These are phyloP conservation scores for Parascedosporium putredinis DNA, from an alignment of 2,329 filamentous ascomycete species.

Conservation along the genomic window DNA sequence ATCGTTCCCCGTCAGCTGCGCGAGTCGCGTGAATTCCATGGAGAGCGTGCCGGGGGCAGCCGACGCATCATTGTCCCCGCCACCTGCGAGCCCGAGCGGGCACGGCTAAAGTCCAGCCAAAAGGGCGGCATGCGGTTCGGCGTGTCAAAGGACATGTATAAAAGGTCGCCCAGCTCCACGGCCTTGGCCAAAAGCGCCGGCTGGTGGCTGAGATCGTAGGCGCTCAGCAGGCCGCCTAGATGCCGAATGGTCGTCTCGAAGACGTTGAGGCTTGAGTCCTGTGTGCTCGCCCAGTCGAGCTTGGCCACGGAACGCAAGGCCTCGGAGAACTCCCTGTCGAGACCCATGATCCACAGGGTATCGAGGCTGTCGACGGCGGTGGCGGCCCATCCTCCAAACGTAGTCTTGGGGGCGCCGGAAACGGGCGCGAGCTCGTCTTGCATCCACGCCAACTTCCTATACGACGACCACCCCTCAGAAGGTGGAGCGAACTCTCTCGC, in stretches of 20 bases:
- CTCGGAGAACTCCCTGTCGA: constrained; percentile 43
- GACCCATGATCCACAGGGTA: constrained; percentile 52
- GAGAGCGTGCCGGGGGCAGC: constrained; percentile 42
- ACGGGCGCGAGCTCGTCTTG: constrained; percentile 41
- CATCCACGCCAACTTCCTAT: constrained; percentile 41
- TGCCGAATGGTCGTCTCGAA: constrained; percentile 67
- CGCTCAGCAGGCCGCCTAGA: constrained; percentile 56
- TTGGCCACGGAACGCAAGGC: constrained; percentile 36
- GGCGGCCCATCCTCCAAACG: constrained; percentile 45
- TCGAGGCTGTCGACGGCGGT: constrained; percentile 51
- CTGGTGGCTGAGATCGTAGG: constrained; percentile 54
- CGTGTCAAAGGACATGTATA: constrained; percentile 59
- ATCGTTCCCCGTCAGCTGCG: constrained; percentile 49
- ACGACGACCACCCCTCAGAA: constrained; percentile 38
- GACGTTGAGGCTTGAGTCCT: constrained; percentile 30
- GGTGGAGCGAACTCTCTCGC: constrained; percentile 27
- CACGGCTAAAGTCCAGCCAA: constrained; percentile 32
- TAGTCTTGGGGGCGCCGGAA: constrained; percentile 32
- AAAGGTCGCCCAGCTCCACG: constrained; percentile 51
- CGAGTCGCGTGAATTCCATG: constrained; percentile 54
- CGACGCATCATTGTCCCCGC: constrained; percentile 21
- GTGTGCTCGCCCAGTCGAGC: constrained; percentile 40
- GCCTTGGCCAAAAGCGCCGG: constrained; percentile 50
- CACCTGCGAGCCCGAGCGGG: constrained; percentile 23
- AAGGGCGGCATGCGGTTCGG: constrained; percentile 52